These are phyloP conservation scores for Primulina tabacum DNA, from an alignment of 257 asterid species.

Conservation along the genomic window DNA sequence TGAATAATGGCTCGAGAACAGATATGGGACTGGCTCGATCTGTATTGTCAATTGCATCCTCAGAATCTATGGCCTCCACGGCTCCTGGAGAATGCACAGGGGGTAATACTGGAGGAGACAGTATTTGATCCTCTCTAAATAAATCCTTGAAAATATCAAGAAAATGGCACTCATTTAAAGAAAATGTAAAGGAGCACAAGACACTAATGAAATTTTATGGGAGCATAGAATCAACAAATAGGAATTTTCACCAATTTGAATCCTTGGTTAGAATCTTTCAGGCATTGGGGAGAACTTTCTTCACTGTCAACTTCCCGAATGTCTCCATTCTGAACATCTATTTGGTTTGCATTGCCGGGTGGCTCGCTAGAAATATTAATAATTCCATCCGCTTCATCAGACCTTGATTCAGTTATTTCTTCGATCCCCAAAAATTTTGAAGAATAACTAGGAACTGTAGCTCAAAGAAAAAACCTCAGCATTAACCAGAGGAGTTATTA, in stretches of 20 bases:
- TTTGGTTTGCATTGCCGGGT: neutral
- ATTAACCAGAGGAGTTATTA: neutral
- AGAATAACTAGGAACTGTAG: neutral
- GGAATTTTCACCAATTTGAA: neutral
- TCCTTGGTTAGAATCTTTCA: neutral
- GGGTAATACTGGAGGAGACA: slow-evolving; percentile 41
- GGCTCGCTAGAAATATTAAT: neutral
- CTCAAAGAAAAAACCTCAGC: neutral
- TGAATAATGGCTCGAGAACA: slow-evolving; percentile 77
- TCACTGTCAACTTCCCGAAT: neutral
- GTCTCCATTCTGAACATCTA: neutral
- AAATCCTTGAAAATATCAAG: slow-evolving; percentile 33
- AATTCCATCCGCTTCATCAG: neutral
- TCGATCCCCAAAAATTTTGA: neutral
- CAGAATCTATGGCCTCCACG: slow-evolving; percentile 45
- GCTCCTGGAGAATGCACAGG: slow-evolving; percentile 37
- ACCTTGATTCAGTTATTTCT: neutral
- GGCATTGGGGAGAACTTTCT: neutral
- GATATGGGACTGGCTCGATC: slow-evolving; percentile 88
- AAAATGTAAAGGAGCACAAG: neutral
- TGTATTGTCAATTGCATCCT: slow-evolving; percentile 39
- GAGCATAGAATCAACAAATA: neutral
- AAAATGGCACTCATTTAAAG: slow-evolving; percentile 15
- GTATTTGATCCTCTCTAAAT: slow-evolving; percentile 36
- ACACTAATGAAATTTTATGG: neutral